A percentile compares a stretch with the other conserved stretches of the same genome.
phyloP scores from a whole-genome alignment of 2,329 filamentous ascomycete species.

The Amauroascus verrucosus region DNA sequence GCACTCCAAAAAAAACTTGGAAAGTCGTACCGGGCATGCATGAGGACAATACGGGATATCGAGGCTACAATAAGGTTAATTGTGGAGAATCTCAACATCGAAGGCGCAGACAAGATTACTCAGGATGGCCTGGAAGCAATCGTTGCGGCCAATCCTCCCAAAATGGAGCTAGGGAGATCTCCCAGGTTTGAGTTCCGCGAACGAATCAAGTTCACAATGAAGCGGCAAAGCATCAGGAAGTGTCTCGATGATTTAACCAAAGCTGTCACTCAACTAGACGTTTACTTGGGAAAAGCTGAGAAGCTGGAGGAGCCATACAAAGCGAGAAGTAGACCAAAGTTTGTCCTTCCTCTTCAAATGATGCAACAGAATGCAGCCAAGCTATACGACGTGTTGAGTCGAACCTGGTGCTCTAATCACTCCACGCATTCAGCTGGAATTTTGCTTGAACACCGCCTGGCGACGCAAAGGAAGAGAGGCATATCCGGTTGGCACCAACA shows the following conservation, averaged over 20 bases:
- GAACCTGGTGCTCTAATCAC: neutral
- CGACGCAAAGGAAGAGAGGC: neutral
- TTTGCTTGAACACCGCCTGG: neutral
- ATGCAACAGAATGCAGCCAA: neutral
- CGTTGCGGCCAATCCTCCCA: neutral
- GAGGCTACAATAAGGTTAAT: neutral
- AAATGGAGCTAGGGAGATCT: neutral
- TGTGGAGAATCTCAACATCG: neutral
- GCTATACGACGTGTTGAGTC: neutral
- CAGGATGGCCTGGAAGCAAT: neutral
- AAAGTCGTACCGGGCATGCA: neutral
- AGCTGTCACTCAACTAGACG: conserved; percentile 54
- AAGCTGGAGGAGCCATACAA: neutral
- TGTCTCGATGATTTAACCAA: conserved; percentile 49
- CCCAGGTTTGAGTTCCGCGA: neutral
- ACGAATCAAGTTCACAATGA: neutral
- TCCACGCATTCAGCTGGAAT: neutral
- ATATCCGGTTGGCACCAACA: neutral
- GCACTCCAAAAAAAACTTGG: neutral
- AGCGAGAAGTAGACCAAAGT: neutral
- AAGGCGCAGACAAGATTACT: neutral
- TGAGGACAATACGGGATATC: neutral
- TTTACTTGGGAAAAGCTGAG: neutral
- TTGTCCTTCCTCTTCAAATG: neutral
- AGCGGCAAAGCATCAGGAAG: neutral